Base-by-base conservation (phyloP, 148 eudicot species). In the Chenopodium formosanum region DNA sequence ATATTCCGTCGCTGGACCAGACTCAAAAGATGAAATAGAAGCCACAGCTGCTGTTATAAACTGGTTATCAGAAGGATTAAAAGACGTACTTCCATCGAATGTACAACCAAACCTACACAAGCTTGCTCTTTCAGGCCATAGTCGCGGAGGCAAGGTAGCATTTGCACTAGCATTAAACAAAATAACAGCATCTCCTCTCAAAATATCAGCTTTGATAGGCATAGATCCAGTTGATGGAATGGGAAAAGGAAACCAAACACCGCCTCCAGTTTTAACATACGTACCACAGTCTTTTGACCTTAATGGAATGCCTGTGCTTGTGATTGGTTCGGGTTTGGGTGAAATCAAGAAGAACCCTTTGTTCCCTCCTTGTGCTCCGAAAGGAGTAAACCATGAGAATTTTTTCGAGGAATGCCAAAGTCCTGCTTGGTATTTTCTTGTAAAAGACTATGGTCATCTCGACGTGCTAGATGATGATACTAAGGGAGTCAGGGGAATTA, bases 211-310 rank as follows among this genome's bases (percentile, higher is more conserved):
- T 44, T 69, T 90, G 27, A 89, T 94, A 9, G 98, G 98, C 16
- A 83, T 94, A 14, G 98, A 94, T 73, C 98, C 98, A 1, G 98
- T 94, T 17, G 98, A 92, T 74, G 97, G 98, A 34, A 88, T 86
- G 88, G 92, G 85, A 77, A 85, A 80, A 76, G 92, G 92, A 2
- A 88, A 84, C 10, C 98, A 94, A 73, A 92, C 94, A 8, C 88
- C 91, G 0, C 98, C 98, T 0, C 87, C 85, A 1, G 89, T 94
- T 0, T 88, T 94, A 37, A 88, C 92, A 16, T 89, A 94, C 74
- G 73, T 76, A 4, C 95, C 98, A 8, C 85, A 76, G 4, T 91
- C 95, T 14, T 92, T 94, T 64, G 78, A 91, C 47, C 87, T 94
- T 0, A 83, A 85, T 2, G 80, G 73, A 29, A 85, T 85, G 79